phyloP scores from a whole-genome alignment of 2,329 filamentous ascomycete species.

The Myotisia sp. region DNA sequence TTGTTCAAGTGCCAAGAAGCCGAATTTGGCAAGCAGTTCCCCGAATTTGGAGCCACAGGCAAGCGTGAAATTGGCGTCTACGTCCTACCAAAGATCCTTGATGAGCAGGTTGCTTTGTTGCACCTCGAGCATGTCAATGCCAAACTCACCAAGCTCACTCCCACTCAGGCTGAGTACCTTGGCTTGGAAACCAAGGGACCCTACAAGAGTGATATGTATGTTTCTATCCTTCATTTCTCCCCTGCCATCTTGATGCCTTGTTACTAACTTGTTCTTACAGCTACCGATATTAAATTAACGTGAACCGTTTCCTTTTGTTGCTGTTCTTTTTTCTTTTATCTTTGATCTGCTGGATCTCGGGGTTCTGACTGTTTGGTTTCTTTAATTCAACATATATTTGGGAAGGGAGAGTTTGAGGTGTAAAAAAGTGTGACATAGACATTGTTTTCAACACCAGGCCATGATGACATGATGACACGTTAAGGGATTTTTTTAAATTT shows the following conservation, averaged over 20 bases:
- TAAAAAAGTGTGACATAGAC: no score
- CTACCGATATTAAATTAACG: constrained; percentile 55
- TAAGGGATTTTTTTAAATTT: no score
- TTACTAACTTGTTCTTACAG: constrained; percentile 25
- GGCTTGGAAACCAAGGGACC: constrained; percentile 73
- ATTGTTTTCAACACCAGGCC: no score
- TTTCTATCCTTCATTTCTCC: constrained; percentile 1
- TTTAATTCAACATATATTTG: no score
- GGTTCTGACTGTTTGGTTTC: no score
- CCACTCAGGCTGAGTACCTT: constrained; percentile 89
- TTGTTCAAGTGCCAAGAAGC: constrained; percentile 85
- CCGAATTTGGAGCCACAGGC: constrained; percentile 85
- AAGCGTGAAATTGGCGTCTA: constrained; percentile 89
- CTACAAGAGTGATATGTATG: constrained; percentile 86
- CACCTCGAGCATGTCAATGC: constrained; percentile 89
- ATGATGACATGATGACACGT: no score
- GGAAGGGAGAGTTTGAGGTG: no score
- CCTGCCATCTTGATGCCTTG: constrained; percentile 10
- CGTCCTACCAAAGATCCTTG: constrained; percentile 94
- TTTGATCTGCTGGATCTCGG: no score
- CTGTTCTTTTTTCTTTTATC: no score
- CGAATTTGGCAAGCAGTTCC: constrained; percentile 81
- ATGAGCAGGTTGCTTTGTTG: constrained; percentile 93
- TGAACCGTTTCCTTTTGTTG: no score
- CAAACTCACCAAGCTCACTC: constrained; percentile 75